A percentile compares a stretch with the other conserved stretches of the same genome.
Evolutionary conservation across 495 filamentous ascomycete genomes (phyloP).

Genomic region (Xylaria grammica): DNA sequence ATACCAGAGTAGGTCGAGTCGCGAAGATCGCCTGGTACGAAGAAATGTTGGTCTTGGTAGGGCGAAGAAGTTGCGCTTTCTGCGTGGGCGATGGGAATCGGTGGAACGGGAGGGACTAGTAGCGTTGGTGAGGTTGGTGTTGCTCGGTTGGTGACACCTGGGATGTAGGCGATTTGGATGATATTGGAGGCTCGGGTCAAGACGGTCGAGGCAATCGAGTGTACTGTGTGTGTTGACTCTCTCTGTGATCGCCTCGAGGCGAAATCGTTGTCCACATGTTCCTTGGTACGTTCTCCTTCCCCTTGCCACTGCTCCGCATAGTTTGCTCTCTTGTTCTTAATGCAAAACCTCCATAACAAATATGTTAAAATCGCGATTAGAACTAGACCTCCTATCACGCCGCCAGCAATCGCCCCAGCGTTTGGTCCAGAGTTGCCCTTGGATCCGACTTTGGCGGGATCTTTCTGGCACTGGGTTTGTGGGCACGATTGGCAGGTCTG

Average conservation of each 20-base stretch:
- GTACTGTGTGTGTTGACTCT: slow-evolving; percentile 83
- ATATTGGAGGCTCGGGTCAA: slow-evolving; percentile 96
- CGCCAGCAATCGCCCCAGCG: slow-evolving; percentile 81
- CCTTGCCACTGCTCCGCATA: slow-evolving; percentile 60
- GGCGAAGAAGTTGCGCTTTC: slow-evolving; percentile 59
- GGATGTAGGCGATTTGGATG: slow-evolving; percentile 99
- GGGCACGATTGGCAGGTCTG: slow-evolving; percentile 42
- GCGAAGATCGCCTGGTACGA: slow-evolving; percentile 88
- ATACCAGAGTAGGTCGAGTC: slow-evolving; percentile 80
- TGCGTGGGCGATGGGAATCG: slow-evolving; percentile 75
- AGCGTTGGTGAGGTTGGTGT: slow-evolving; percentile 78
- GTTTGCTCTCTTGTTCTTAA: slow-evolving; percentile 76
- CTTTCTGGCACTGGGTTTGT: slow-evolving; percentile 46
- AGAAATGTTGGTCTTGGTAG: slow-evolving; percentile 85
- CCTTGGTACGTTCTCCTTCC: slow-evolving; percentile 54
- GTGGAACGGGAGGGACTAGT: slow-evolving; percentile 90
- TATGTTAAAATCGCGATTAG: slow-evolving; percentile 73
- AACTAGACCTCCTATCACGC: slow-evolving; percentile 78
- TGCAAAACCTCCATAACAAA: slow-evolving; percentile 83
- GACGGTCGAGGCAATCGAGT: slow-evolving; percentile 93
- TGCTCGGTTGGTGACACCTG: slow-evolving; percentile 93
- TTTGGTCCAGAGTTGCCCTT: slow-evolving; percentile 57
- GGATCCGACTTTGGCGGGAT: slow-evolving; percentile 32
- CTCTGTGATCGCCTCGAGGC: slow-evolving; percentile 66
- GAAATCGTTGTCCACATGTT: slow-evolving; percentile 62